phyloP scores from a whole-genome alignment of 192 early-diverging fungal species.

The Irineochytrium annulatum region DNA sequence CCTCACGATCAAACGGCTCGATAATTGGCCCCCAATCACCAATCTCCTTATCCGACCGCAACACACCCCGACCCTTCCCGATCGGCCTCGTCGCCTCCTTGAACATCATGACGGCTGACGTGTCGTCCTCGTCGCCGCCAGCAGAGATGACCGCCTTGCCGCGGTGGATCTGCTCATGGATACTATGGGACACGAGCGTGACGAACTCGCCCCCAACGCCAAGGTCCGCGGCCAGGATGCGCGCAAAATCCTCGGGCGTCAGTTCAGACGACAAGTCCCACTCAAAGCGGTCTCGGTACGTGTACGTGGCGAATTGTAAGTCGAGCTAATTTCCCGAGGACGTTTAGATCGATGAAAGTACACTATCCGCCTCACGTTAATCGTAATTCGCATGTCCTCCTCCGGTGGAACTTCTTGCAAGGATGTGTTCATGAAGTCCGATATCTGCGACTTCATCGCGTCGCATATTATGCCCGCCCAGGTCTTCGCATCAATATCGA shows the following conservation, averaged over 20 bases:
- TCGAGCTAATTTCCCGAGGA: conserved; percentile 8
- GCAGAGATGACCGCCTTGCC: conserved; percentile 8
- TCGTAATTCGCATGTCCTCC: conserved; percentile 15
- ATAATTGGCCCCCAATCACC: conserved; percentile 25
- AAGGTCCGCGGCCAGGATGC: conserved; percentile 62
- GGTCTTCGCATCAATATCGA: conserved; percentile 52
- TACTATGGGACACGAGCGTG: conserved; percentile 61
- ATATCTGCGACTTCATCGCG: conserved; percentile 57
- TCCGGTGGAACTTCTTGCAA: conserved; percentile 15
- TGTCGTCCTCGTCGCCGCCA: conserved; percentile 2
- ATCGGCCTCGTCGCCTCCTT: conserved; percentile 9
- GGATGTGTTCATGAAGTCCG: conserved; percentile 28
- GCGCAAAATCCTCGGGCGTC: conserved; percentile 70
- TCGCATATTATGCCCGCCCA: conserved; percentile 52
- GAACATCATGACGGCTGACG: conserved; percentile 9
- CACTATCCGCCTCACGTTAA: conserved; percentile 9
- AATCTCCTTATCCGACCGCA: conserved; percentile 6
- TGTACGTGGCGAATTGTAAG: conserved; percentile 19
- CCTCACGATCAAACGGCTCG: conserved; percentile 13
- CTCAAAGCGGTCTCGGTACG: conserved; percentile 70
- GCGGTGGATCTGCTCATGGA: conserved; percentile 12
- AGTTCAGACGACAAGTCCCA: conserved; percentile 75
- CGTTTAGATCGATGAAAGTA: not conserved
- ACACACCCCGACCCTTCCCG: conserved; percentile 1
- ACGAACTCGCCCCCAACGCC: conserved; percentile 80